These are phyloP conservation scores for Penicillium cataractarum DNA, from an alignment of 495 filamentous ascomycete species.

Conservation along the genomic window DNA sequence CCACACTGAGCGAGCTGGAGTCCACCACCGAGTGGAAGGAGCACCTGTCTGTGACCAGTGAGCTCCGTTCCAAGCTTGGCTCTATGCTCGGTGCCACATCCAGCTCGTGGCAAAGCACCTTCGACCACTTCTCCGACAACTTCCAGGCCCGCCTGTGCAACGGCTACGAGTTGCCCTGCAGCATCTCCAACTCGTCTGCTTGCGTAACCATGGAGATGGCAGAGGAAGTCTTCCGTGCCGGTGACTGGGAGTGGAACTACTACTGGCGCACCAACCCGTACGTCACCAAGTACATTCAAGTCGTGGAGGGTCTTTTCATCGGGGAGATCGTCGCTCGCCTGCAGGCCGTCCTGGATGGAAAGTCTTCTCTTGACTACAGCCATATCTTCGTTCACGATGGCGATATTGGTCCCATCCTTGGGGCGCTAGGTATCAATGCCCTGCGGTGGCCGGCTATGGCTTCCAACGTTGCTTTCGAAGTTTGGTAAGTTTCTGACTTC, in stretches of 20 bases:
- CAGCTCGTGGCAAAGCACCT: slow-evolving; percentile 40
- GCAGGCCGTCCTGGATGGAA: slow-evolving; percentile 33
- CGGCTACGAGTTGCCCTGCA: slow-evolving; percentile 44
- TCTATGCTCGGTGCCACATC: slow-evolving; percentile 40
- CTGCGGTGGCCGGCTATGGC: slow-evolving; percentile 39
- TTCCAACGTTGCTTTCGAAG: slow-evolving; percentile 37
- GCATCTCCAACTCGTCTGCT: slow-evolving; percentile 28
- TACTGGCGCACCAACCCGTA: slow-evolving; percentile 45
- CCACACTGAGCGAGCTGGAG: slow-evolving; percentile 32
- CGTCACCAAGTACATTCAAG: slow-evolving; percentile 42
- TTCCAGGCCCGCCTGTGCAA: slow-evolving; percentile 51
- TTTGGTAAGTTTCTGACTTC: slow-evolving; percentile 40
- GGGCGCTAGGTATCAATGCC: slow-evolving; percentile 31
- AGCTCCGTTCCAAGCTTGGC: slow-evolving; percentile 36
- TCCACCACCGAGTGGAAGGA: slow-evolving; percentile 40
- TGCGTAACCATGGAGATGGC: slow-evolving; percentile 42
- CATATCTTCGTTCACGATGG: slow-evolving; percentile 37
- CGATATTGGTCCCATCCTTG: slow-evolving; percentile 35
- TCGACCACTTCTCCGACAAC: slow-evolving; percentile 51
- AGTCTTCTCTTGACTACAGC: slow-evolving; percentile 35
- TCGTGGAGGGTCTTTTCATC: slow-evolving; percentile 47
- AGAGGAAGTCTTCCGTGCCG: slow-evolving; percentile 46
- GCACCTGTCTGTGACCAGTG: slow-evolving; percentile 38
- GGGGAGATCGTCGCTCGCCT: slow-evolving; percentile 42
- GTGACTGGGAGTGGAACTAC: slow-evolving; percentile 53